phyloP scores from a whole-genome alignment of 2,329 filamentous ascomycete genomes.

The Exophiala dermatitidis region DNA sequence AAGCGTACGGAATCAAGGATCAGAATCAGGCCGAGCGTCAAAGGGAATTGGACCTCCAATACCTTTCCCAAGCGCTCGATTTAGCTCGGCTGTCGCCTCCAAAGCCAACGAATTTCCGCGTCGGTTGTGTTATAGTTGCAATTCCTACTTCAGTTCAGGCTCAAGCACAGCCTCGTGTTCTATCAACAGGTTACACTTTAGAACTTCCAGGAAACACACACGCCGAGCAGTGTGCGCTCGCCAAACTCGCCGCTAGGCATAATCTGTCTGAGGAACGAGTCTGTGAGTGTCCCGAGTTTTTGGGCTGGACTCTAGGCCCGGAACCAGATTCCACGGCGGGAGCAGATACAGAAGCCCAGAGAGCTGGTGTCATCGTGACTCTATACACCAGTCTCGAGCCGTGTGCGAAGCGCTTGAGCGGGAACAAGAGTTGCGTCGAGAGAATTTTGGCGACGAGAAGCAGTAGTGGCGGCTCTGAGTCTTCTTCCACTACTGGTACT shows the following conservation, averaged over 20 bases:
- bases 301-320: conserved; percentile 31
- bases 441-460: conserved; percentile 55
- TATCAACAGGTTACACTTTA: conserved; percentile 81
- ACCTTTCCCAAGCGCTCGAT: conserved; percentile 66
- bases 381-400: conserved; percentile 86
- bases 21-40: background rate
- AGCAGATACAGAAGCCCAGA: too few relatives aligned
- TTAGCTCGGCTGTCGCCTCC: conserved; percentile 73
- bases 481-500: background rate
- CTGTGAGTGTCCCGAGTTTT: conserved; percentile 37
- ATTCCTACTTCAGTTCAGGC: conserved; percentile 22
- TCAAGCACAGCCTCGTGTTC: conserved; percentile 38
- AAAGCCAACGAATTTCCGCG: conserved; percentile 84
- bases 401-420: conserved; percentile 41
- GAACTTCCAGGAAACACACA: conserved; percentile 91
- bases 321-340: too few relatives aligned
- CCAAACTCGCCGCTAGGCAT: conserved; percentile 53
- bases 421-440: conserved; percentile 57
- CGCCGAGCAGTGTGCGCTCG: conserved; percentile 85
- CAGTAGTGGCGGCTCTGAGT: background rate
- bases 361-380: conserved; percentile 42
- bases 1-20: background rate
- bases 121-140: conserved; percentile 75
- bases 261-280: conserved; percentile 29
- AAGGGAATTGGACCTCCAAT: conserved; percentile 32